These are phyloP conservation scores for Penicillium daleae DNA, from an alignment of 495 filamentous ascomycete species.

Conservation along the genomic window DNA sequence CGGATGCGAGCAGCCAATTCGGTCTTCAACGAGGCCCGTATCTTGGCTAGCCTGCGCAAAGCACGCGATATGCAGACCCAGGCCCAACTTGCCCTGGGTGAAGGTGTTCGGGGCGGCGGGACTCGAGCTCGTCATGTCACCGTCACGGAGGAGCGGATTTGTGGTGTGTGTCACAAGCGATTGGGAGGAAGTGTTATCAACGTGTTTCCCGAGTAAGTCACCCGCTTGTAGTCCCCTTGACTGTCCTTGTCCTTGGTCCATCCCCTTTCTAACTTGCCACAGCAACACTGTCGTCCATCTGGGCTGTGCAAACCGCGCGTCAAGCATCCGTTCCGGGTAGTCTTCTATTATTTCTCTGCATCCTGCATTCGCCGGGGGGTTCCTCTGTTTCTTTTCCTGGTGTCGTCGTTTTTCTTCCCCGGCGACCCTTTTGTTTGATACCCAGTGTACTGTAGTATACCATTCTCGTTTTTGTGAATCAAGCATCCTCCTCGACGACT, in stretches of 20 bases:
- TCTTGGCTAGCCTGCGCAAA: conserved; percentile 74
- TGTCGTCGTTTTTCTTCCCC: conserved; percentile 21
- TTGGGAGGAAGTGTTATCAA: conserved; percentile 87
- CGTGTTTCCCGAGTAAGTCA: conserved; percentile 67
- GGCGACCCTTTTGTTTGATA: conserved; percentile 40
- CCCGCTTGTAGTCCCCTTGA: background rate
- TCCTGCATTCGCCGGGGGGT: conserved; percentile 19
- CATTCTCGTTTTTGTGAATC: conserved; percentile 21
- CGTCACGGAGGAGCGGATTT: conserved; percentile 83
- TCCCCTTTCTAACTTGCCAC: conserved; percentile 26
- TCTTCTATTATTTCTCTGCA: conserved; percentile 15
- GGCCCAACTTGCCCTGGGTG: conserved; percentile 67
- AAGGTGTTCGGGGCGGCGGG: conserved; percentile 54
- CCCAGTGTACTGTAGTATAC: conserved; percentile 32
- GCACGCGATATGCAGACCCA: conserved; percentile 74
- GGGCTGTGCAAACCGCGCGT: conserved; percentile 66
- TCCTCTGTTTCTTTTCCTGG: conserved; percentile 20
- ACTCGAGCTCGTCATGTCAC: conserved; percentile 74
- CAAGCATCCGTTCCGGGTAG: conserved; percentile 27
- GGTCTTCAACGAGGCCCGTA: conserved; percentile 72
- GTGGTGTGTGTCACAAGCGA: conserved; percentile 88
- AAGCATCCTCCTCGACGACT: conserved; percentile 59
- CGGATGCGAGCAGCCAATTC: conserved; percentile 87
- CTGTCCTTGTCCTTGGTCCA: too few relatives aligned
- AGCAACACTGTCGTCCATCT: conserved; percentile 78